Evolutionary conservation across 768 basidiomycete species (phyloP).

Genomic region (Termitomyces sp.): DNA sequence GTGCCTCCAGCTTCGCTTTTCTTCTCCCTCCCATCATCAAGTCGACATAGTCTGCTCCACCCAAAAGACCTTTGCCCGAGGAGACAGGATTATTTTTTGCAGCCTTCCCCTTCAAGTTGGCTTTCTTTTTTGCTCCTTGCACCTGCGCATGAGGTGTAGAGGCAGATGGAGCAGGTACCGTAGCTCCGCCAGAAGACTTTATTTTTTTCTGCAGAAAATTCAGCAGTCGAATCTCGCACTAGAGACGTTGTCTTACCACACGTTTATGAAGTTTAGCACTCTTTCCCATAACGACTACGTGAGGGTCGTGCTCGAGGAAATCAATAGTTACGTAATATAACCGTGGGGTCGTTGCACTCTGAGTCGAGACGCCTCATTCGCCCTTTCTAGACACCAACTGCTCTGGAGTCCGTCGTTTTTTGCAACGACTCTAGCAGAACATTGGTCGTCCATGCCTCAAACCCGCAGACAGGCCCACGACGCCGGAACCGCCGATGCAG

Average conservation of each 20-base stretch:
- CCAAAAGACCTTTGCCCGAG: constrained; percentile 43
- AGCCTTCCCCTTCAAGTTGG: constrained; percentile 40
- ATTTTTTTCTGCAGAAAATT: constrained; percentile 28
- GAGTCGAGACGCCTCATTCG: neutral
- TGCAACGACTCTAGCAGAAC: constrained; percentile 25
- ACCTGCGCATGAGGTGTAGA: constrained; percentile 27
- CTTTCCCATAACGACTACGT: constrained; percentile 42
- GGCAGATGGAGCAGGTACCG: constrained; percentile 11
- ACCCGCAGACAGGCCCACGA: constrained; percentile 64
- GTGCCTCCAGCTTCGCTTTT: constrained; percentile 61
- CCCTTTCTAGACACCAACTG: constrained; percentile 5
- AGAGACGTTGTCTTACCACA: constrained; percentile 30
- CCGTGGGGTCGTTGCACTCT: constrained; percentile 14
- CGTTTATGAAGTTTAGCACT: constrained; percentile 66
- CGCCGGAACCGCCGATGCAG: constrained; percentile 25
- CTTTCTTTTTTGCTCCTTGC: constrained; percentile 44
- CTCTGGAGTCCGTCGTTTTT: constrained; percentile 28
- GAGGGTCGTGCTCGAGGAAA: neutral
- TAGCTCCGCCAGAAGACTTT: constrained; percentile 24
- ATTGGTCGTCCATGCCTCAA: constrained; percentile 29
- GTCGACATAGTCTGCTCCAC: constrained; percentile 73
- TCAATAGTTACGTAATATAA: constrained; percentile 2
- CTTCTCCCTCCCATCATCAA: constrained; percentile 67
- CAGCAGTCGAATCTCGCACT: constrained; percentile 1
- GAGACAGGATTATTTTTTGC: constrained; percentile 16